phyloP scores from a whole-genome alignment of 805 yeast species.

The Candida easanensis region DNA sequence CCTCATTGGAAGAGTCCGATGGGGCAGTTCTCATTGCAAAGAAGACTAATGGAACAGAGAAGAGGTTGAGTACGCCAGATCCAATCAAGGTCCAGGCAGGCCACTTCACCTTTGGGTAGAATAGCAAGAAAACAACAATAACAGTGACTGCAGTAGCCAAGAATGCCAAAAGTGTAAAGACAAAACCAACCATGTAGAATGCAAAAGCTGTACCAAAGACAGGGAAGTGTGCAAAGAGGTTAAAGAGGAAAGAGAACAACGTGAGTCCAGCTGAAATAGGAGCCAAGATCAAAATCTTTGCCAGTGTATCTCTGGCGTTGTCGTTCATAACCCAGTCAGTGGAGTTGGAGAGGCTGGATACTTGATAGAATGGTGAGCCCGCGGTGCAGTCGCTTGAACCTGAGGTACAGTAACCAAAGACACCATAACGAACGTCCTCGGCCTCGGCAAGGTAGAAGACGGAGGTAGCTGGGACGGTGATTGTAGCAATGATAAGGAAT shows the following conservation, averaged over 20 bases:
- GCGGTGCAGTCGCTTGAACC: constrained; percentile 37
- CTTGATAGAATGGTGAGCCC: constrained; percentile 38
- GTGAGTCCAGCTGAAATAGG: constrained; percentile 70
- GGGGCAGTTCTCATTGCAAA: constrained; percentile 32
- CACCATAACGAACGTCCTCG: constrained; percentile 50
- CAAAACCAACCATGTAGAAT: constrained; percentile 41
- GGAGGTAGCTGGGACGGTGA: constrained; percentile 58
- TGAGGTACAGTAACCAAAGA: constrained; percentile 59
- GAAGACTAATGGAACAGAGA: constrained; percentile 49
- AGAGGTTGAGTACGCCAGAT: constrained; percentile 54
- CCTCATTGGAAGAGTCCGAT: constrained; percentile 7
- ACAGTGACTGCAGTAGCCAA: constrained; percentile 52
- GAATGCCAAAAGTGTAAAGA: constrained; percentile 48
- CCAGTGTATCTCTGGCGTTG: constrained; percentile 47
- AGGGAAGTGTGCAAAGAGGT: constrained; percentile 32
- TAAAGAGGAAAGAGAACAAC: constrained; percentile 41
- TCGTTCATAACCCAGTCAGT: constrained; percentile 48
- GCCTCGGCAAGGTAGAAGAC: constrained; percentile 49
- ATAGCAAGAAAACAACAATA: constrained; percentile 52
- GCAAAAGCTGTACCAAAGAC: constrained; percentile 25
- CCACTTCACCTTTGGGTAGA: constrained; percentile 67
- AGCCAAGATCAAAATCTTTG: constrained; percentile 52
- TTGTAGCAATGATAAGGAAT: constrained; percentile 55
- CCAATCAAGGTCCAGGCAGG: constrained; percentile 72
- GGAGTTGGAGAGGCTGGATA: constrained; percentile 30